These are phyloP conservation scores for Cladosporium sp. DNA, from an alignment of 2,329 filamentous ascomycete species.

Conservation along the genomic window DNA sequence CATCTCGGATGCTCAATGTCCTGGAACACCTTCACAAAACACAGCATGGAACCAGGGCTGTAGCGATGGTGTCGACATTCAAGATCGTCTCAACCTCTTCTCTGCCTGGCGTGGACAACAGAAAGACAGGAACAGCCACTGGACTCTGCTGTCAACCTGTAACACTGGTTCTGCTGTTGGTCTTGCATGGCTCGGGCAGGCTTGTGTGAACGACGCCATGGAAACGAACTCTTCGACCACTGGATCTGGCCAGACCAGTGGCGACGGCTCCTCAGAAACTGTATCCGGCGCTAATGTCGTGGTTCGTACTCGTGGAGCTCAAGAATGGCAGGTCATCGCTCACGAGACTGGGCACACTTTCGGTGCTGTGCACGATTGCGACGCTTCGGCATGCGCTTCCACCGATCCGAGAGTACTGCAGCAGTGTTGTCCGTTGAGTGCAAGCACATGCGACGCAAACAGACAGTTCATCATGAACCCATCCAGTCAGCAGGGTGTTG, in stretches of 20 bases:
- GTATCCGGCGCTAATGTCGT: slow-evolving; percentile 88
- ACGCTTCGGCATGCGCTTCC: slow-evolving; percentile 60
- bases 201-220: slow-evolving; percentile 61
- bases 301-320: slow-evolving; percentile 61
- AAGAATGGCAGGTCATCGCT: slow-evolving; percentile 93
- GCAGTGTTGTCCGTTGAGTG: slow-evolving; percentile 76
- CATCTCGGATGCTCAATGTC: slow-evolving; percentile 71
- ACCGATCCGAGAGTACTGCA: slow-evolving; percentile 56
- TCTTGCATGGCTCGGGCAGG: slow-evolving; percentile 86
- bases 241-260: slow-evolving; percentile 34
- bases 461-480: slow-evolving; percentile 95
- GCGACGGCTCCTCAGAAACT: slow-evolving; percentile 54
- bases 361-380: slow-evolving; percentile 93
- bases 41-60: slow-evolving; percentile 85
- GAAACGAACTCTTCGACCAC: slow-evolving; percentile 39
- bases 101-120: slow-evolving; percentile 80
- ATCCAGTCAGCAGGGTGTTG: slow-evolving; percentile 69
- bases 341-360: slow-evolving; percentile 94
- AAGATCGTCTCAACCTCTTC: slow-evolving; percentile 78
- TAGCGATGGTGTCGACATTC: slow-evolving; percentile 58
- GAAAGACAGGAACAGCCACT: slow-evolving; percentile 81
- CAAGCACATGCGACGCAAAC: slow-evolving; percentile 65
- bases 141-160: slow-evolving; percentile 82
- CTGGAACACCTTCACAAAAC: slow-evolving; percentile 59
- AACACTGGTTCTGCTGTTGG: slow-evolving; percentile 81